Conservation (phyloP, 2,329 filamentous ascomycete genomes). For the Colletotrichum camelliae region DNA sequence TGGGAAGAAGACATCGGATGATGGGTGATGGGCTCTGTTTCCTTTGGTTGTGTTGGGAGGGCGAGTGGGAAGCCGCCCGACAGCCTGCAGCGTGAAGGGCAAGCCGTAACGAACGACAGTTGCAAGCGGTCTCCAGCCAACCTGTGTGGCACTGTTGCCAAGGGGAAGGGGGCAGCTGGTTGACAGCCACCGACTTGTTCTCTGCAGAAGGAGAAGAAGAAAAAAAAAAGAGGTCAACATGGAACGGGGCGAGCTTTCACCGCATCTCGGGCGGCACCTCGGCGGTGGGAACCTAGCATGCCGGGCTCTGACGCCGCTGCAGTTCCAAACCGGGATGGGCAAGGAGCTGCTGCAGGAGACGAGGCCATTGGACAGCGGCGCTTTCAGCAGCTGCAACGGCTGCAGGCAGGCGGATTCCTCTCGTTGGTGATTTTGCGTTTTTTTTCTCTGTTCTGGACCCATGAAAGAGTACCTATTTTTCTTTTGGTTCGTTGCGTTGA, state of each 20-base stretch:
- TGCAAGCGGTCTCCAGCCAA: neutral
- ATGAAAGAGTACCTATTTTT: neutral
- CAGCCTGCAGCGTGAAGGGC: neutral
- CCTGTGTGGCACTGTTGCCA: neutral
- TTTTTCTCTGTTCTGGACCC: neutral
- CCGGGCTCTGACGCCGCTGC: conserved; percentile 14
- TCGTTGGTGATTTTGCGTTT: conserved; percentile 5
- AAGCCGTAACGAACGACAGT: neutral
- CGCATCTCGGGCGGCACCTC: conserved; percentile 16
- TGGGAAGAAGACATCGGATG: conserved; percentile 9
- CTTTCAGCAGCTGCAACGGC: neutral
- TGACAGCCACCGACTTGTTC: neutral
- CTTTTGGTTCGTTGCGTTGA: neutral
- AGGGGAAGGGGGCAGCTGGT: neutral
- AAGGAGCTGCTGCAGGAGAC: conserved; percentile 5
- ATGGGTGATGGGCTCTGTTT: conserved; percentile 1
- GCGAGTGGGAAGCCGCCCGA: neutral
- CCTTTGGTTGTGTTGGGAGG: neutral
- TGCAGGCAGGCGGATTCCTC: neutral
- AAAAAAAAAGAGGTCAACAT: neutral
- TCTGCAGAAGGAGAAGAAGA: neutral
- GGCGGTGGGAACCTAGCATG: conserved; percentile 11
- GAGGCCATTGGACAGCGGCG: conserved; percentile 8
- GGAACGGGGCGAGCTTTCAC: conserved; percentile 16
- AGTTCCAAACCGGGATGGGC: conserved; percentile 16